Evolutionary conservation across 345 rosid genomes (phyloP).

Genomic region (Crucihimalaya himalaica): DNA sequence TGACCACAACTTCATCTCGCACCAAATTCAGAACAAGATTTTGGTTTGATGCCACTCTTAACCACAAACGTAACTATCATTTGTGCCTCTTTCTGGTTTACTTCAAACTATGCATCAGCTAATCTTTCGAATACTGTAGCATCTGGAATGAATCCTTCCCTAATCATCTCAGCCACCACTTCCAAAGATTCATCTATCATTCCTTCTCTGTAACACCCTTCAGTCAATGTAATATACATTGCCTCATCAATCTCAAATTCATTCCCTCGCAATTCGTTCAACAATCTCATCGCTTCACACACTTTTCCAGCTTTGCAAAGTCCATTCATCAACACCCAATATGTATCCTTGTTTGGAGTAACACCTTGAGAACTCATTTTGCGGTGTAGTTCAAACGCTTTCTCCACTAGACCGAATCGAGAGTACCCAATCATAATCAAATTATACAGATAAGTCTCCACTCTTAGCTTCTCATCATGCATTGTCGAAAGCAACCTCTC

Average conservation of each 20-base stretch:
- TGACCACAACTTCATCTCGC: neutral
- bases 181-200: slow-evolving; percentile 45
- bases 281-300: slow-evolving; percentile 41
- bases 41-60: slow-evolving; percentile 40
- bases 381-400: slow-evolving; percentile 39
- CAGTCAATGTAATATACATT: slow-evolving; percentile 37
- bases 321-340: slow-evolving; percentile 46
- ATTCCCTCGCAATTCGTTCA: slow-evolving; percentile 42
- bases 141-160: slow-evolving; percentile 42
- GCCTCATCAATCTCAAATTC: slow-evolving; percentile 48
- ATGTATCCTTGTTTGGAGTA: slow-evolving; percentile 46
- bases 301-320: slow-evolving; percentile 46
- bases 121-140: slow-evolving; percentile 20
- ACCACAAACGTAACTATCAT: slow-evolving; percentile 41
- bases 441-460: slow-evolving; percentile 50
- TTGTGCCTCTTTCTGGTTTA: slow-evolving; percentile 31
- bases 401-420: slow-evolving; percentile 41
- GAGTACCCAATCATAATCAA: slow-evolving; percentile 44
- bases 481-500: slow-evolving; percentile 47
- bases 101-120: slow-evolving; percentile 34
- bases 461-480: slow-evolving; percentile 49
- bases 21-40: neutral
- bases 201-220: slow-evolving; percentile 44
- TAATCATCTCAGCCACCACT: slow-evolving; percentile 45
- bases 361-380: slow-evolving; percentile 48